These are phyloP conservation scores for Tephrocybe sp. DNA, from an alignment of 768 basidiomycete species.

Conservation along the genomic window DNA sequence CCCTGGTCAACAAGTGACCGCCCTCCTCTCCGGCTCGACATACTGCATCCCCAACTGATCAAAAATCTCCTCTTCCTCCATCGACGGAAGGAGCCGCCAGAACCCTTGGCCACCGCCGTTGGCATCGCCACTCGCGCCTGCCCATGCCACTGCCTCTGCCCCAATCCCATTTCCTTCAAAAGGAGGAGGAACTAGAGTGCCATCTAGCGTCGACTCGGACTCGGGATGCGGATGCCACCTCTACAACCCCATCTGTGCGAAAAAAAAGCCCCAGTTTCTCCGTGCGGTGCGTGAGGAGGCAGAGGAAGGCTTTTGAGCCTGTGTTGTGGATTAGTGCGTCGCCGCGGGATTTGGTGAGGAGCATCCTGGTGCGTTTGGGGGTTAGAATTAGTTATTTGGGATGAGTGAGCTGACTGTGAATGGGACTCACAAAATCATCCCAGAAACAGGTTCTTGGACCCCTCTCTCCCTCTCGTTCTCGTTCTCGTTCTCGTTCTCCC, in stretches of 20 bases:
- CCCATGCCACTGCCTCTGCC: neutral
- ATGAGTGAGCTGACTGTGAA: neutral
- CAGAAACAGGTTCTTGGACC: constrained; percentile 29
- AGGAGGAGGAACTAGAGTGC: too few relatives aligned
- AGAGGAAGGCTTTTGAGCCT: constrained; percentile 50
- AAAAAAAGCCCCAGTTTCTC: constrained; percentile 43
- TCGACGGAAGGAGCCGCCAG: constrained; percentile 44
- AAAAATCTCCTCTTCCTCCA: constrained; percentile 45
- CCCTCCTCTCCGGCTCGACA: constrained; percentile 33
- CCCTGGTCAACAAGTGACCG: too few relatives aligned
- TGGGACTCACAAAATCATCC: neutral
- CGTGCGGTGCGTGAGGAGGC: constrained; percentile 41
- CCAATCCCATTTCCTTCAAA: neutral
- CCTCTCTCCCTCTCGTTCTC: constrained; percentile 23
- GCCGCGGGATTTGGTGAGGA: constrained; percentile 46
- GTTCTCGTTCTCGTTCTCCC: too few relatives aligned
- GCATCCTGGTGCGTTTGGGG: constrained; percentile 27
- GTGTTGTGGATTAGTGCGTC: constrained; percentile 54
- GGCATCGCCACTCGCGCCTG: neutral
- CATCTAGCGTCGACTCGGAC: too few relatives aligned
- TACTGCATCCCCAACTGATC: constrained; percentile 40
- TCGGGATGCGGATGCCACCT: constrained; percentile 32
- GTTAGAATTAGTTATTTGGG: too few relatives aligned
- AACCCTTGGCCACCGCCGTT: constrained; percentile 20
- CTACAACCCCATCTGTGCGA: constrained; percentile 67